A percentile compares a stretch with the other conserved stretches of the same genome.
These are phyloP conservation scores for Nitzschia sp. DNA, from an alignment of 108 stramenopile species.

Conservation along the genomic window DNA sequence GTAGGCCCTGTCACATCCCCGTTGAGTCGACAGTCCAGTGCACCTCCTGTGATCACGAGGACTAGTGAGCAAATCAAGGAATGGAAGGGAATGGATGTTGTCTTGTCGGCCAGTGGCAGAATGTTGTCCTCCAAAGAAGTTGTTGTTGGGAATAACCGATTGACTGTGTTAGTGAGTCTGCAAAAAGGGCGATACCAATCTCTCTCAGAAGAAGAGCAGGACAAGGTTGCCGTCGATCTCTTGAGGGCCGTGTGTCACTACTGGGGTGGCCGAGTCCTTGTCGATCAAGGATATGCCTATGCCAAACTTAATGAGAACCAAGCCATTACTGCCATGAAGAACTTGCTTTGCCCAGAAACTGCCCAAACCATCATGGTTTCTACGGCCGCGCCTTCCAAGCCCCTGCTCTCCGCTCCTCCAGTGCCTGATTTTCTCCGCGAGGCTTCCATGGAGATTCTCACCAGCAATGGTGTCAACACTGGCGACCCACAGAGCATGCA, in stretches of 20 bases:
- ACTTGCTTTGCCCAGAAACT: slow-evolving; percentile 16
- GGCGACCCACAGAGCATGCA: slow-evolving; percentile 18
- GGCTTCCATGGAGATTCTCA: slow-evolving; percentile 27
- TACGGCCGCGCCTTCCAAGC: slow-evolving; percentile 11
- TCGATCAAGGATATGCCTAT: slow-evolving; percentile 28
- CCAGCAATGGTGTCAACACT: slow-evolving; percentile 10
- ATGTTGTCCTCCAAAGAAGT: background rate
- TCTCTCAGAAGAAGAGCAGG: slow-evolving; percentile 16
- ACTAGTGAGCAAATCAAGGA: slow-evolving; percentile 14
- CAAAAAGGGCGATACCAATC: slow-evolving; percentile 9
- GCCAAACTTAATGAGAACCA: slow-evolving; percentile 8
- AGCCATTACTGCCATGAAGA: slow-evolving; percentile 20
- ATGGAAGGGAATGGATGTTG: slow-evolving; percentile 28
- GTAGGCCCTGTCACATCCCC: background rate
- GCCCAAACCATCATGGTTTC: slow-evolving; percentile 11
- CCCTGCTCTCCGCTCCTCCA: slow-evolving; percentile 23
- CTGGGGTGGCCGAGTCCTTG: slow-evolving; percentile 27
- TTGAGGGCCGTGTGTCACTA: slow-evolving; percentile 21
- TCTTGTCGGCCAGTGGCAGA: slow-evolving; percentile 7
- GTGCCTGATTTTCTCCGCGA: slow-evolving; percentile 21
- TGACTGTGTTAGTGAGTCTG: slow-evolving; percentile 13
- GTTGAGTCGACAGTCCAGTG: slow-evolving; percentile 5
- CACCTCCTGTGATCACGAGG: background rate
- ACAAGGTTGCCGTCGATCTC: slow-evolving; percentile 12
- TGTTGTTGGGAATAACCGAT: slow-evolving; percentile 31